These are phyloP conservation scores for Mycena galericulata DNA, from an alignment of 768 basidiomycete species.

Conservation along the genomic window DNA sequence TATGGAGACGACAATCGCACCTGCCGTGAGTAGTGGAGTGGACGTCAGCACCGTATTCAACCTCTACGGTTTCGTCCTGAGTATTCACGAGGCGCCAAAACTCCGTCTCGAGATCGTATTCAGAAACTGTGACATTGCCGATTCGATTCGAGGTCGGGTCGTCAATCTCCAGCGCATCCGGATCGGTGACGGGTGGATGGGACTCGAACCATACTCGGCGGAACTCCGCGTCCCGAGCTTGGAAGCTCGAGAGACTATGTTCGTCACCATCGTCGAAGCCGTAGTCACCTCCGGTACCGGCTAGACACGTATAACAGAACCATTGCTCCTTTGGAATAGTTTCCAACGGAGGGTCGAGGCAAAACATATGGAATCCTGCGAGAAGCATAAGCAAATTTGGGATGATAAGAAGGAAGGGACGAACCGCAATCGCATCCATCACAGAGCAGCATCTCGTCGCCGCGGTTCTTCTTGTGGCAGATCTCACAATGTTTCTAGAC, in stretches of 20 bases:
- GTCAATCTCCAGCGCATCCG: conserved; percentile 49
- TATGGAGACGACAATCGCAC: conserved; percentile 55
- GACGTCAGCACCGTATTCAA: conserved; percentile 99
- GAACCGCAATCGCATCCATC: conserved; percentile 87
- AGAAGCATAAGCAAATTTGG: conserved; percentile 17
- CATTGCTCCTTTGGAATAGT: conserved; percentile 93
- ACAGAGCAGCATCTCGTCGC: conserved; percentile 92
- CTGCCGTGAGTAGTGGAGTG: conserved; percentile 98
- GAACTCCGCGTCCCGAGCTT: conserved; percentile 91
- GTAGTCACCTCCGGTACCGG: conserved; percentile 94
- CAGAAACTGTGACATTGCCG: conserved; percentile 77
- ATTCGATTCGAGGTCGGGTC: conserved; percentile 67
- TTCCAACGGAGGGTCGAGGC: conserved; percentile 90
- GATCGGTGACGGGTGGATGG: conserved; percentile 67
- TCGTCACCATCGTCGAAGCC: conserved; percentile 99
- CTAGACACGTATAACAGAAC: conserved; percentile 94
- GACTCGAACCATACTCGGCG: conserved; percentile 88
- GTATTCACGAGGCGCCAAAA: conserved; percentile 98
- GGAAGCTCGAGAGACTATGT: conserved; percentile 91
- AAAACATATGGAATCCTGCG: conserved; percentile 95
- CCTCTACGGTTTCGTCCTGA: conserved; percentile 90
- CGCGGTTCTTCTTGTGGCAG: conserved; percentile 89
- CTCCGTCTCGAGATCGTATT: conserved; percentile 93
- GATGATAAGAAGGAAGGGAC: conserved; percentile 44
- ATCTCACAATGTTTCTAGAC: conserved; percentile 89